Evolutionary conservation across 2,329 filamentous ascomycete genomes (phyloP), one percentile per base, ranked within the genome.

Genomic region (Dothistroma pini): DNA sequence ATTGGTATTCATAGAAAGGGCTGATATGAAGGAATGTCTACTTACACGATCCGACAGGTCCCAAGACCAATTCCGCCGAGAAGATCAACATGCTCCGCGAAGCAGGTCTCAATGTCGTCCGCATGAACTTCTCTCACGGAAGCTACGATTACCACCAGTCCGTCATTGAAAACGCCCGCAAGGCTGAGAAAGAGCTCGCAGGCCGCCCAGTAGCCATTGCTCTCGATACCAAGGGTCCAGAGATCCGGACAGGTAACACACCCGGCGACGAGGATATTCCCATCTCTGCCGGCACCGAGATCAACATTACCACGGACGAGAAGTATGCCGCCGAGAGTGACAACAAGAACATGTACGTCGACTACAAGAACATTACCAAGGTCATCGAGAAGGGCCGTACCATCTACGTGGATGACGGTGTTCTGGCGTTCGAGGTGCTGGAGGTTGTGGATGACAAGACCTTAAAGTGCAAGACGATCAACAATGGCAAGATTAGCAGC

Each of bases 321-420:
- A 82, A 91, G 76, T 97, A 97, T 78, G 89, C 89, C 71, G 89
- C 89, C 60, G 80, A 86, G 61, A 93, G 89, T 74, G 90, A 96
- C 78, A 88, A 91, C 71, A 85, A 93, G 81, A 96, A 96, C 84
- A 96, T 99, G 95, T 97, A 92, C 75, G 89, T 97, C 74, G 93
- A 97, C 83, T 97, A 99, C 85, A 96, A 96, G 88, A 99, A 99
- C 85, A 97, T 99, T 80, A 97, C 93, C 80, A 96, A 96, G 83
- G 95, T 99, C 72, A 97, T 99, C 75, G 80, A 90, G 76, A 83
- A 86, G 62, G 95, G 93, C 74, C 93, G 95, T 73, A 88, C 89
- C 78, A 96, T 99, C 83, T 99, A 96, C 80, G 95, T 99, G 71
- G 95, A 99, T 74, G 95, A 99, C 74, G 95, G 95, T 79, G 93